Evolutionary conservation across 1,139 yeast genomes (phyloP), one percentile per base, ranked within the genome.

Genomic region (Diutina rugosa): DNA sequence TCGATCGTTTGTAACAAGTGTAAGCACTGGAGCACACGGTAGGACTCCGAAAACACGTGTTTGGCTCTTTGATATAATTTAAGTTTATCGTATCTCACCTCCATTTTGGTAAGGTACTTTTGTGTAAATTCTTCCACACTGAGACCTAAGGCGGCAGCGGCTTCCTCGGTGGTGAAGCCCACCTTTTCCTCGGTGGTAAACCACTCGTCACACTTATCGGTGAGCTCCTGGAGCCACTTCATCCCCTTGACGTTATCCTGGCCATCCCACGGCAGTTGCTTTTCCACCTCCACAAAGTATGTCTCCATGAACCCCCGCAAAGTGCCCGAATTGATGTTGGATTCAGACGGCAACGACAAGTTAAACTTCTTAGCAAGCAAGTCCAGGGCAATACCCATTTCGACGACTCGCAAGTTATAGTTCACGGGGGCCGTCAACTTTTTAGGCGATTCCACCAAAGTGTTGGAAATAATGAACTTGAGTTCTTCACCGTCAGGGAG

Each of bases 341-440:
- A 82, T 62, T 82, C 84, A 58, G 74, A 74, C 1, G 70, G 72
- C 45, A 81, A 68, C 2, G 64, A 63, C 56, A 84, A 68, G 9
- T 74, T 76, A 55, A 76, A 73, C 59, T 72, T 72, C 55, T 72
- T 67, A 16, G 85, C 87, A 61, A 85, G 69, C 12, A 81, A 66
- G 56, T 80, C 82, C 2, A 88, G 82, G 4, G 87, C 87, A 28
- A 82, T 70, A 1, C 85, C 82, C 57, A 82, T 84, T 64, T 85
- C 90, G 26, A 84, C 89, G 5, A 83, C 90, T 55, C 91, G 74
- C 63, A 85, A 72, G 65, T 85, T 85, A 68, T 85, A 85, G 66
- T 82, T 82, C 26, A 76, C 70, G 0, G 90, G 89, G 1, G 87
- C 90, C 3, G 90, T 82, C 64, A 82, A 87, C 59, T 79, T 79